Evolutionary conservation across 768 basidiomycete species (phyloP).

Genomic region (Roridomyces roridus): DNA sequence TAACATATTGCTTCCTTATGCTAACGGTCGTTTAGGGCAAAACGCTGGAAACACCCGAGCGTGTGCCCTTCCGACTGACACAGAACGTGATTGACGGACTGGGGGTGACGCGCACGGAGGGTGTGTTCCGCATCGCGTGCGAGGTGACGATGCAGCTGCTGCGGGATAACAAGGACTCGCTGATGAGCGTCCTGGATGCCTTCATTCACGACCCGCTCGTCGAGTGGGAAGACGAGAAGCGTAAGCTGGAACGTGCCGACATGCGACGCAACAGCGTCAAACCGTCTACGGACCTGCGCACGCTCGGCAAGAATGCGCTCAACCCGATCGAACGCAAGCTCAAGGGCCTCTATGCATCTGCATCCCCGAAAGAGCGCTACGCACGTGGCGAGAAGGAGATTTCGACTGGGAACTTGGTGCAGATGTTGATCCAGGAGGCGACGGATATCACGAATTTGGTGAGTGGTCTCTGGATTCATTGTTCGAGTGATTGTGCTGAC

Average conservation of each 20-base stretch:
- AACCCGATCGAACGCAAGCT: conserved; percentile 86
- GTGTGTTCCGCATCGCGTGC: conserved; percentile 89
- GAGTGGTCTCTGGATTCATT: conserved; percentile 19
- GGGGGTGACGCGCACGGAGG: conserved; percentile 94
- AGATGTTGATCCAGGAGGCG: conserved; percentile 90
- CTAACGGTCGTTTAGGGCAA: conserved; percentile 61
- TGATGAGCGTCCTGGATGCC: conserved; percentile 95
- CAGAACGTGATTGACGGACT: conserved; percentile 92
- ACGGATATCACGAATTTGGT: conserved; percentile 73
- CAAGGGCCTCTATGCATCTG: conserved; percentile 67
- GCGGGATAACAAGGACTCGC: conserved; percentile 87
- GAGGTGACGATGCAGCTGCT: conserved; percentile 90
- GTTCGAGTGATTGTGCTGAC: conserved; percentile 22
- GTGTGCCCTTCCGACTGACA: conserved; percentile 93
- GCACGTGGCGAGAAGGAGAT: conserved; percentile 54
- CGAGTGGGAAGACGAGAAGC: conserved; percentile 90
- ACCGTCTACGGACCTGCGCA: conserved; percentile 60
- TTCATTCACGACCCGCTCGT: conserved; percentile 97
- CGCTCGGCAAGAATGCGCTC: conserved; percentile 77
- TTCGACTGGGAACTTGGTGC: conserved; percentile 87
- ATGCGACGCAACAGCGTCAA: conserved; percentile 51
- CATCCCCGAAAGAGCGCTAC: conserved; percentile 46
- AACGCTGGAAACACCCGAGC: conserved; percentile 84
- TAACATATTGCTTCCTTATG: neutral
- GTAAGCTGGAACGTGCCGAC: conserved; percentile 59